Evolutionary conservation across 176 grass and related monocot genomes (phyloP).

Genomic region (Elymus sibiricus): DNA sequence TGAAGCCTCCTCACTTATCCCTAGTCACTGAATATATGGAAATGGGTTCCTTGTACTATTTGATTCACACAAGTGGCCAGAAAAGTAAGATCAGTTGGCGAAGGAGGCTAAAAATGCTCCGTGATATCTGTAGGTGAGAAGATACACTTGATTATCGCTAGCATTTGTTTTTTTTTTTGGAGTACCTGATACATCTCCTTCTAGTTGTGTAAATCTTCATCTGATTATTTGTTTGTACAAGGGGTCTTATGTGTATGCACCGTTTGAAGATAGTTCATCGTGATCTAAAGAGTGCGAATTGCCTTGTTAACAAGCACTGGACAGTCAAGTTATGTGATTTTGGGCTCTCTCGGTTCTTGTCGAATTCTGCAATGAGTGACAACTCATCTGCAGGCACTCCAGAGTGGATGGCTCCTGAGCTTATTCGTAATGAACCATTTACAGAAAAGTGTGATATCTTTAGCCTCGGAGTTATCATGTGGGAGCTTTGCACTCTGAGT

Average conservation of each 20-base stretch:
- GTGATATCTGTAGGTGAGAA: slow-evolving; percentile 94
- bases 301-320: slow-evolving; percentile 95
- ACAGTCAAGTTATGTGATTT: slow-evolving; percentile 97
- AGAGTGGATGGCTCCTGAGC: slow-evolving; percentile 99
- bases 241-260: slow-evolving; percentile 99
- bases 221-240: slow-evolving; percentile 39
- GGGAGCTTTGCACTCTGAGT: slow-evolving; percentile 95
- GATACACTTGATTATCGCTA: slow-evolving; percentile 12
- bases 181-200: not conserved
- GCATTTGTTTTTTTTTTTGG: not conserved
- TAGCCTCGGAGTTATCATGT: slow-evolving; percentile 98
- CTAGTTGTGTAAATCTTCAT: slow-evolving; percentile 6
- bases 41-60: slow-evolving; percentile 92
- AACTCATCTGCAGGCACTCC: slow-evolving; percentile 88
- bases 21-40: slow-evolving; percentile 98
- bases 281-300: slow-evolving; percentile 96
- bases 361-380: slow-evolving; percentile 57
- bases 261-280: slow-evolving; percentile 93
- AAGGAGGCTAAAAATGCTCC: slow-evolving; percentile 94
- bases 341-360: slow-evolving; percentile 77
- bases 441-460: slow-evolving; percentile 97
- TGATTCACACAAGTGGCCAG: slow-evolving; percentile 79
- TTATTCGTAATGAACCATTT: slow-evolving; percentile 87
- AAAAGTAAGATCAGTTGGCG: slow-evolving; percentile 89
- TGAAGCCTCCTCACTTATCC: slow-evolving; percentile 95